These are phyloP conservation scores for Aeminium ludgeri DNA, from an alignment of 495 filamentous ascomycete species.

Conservation along the genomic window DNA sequence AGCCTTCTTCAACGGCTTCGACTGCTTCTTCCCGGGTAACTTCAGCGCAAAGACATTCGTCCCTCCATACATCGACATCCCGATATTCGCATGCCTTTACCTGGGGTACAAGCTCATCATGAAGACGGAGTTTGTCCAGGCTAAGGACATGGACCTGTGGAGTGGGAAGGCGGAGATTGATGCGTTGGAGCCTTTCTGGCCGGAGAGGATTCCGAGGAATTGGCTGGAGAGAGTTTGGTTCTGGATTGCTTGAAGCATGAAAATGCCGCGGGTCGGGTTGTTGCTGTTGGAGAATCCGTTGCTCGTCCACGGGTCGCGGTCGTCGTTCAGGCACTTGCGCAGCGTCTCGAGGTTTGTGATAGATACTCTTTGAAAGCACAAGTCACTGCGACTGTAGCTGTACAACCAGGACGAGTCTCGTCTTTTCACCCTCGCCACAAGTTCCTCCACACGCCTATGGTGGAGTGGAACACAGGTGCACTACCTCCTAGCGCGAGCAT, in stretches of 20 bases:
- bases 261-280: no score
- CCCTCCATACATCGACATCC: slow-evolving; percentile 43
- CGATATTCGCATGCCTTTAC: slow-evolving; percentile 39
- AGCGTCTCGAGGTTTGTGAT: no score
- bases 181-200: slow-evolving; percentile 33
- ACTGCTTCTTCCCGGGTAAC: slow-evolving; percentile 32
- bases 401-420: no score
- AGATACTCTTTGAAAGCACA: no score
- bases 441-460: no score
- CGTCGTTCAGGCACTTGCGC: no score
- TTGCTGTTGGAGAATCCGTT: no score
- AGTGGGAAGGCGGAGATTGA: slow-evolving; percentile 48
- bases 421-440: no score
- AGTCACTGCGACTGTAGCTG: no score
- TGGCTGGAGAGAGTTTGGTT: slow-evolving; percentile 37
- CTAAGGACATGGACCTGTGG: slow-evolving; percentile 33
- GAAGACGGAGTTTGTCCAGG: slow-evolving; percentile 30
- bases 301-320: no score
- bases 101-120: slow-evolving; percentile 37
- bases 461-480: no score
- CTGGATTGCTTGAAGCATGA: slow-evolving; percentile 37
- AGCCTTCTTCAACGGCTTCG: slow-evolving; percentile 38
- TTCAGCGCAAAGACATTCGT: slow-evolving; percentile 34
- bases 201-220: slow-evolving; percentile 30
- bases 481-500: no score